Percentiles rank a stretch among this genome's conserved stretches.
These are phyloP conservation scores for Aspergillus felis DNA, from an alignment of 2,329 filamentous ascomycete species.

Conservation along the genomic window DNA sequence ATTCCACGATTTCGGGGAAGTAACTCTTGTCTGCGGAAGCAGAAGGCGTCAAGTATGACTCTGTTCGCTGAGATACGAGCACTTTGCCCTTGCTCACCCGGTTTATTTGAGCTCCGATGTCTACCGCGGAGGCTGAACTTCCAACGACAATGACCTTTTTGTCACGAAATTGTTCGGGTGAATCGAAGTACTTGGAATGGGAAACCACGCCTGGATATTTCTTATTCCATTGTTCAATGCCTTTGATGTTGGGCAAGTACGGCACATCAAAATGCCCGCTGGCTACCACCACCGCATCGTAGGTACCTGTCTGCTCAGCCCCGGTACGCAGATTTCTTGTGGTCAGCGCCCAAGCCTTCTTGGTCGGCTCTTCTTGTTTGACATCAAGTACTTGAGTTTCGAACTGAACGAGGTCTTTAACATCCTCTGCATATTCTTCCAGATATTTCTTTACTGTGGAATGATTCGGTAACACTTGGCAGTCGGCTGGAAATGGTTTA, in stretches of 20 bases:
- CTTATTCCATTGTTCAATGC: conserved; percentile 57
- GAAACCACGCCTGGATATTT: conserved; percentile 59
- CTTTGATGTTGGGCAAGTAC: conserved; percentile 60
- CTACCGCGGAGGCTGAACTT: conserved; percentile 77
- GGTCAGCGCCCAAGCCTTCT: conserved; percentile 58
- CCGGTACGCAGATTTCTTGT: conserved; percentile 50
- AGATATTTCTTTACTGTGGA: conserved; percentile 71
- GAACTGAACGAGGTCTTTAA: conserved; percentile 66
- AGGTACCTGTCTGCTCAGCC: conserved; percentile 45
- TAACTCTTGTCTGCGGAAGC: conserved; percentile 53
- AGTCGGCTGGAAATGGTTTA: conserved; percentile 58
- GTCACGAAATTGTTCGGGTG: conserved; percentile 56
- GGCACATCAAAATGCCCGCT: conserved; percentile 72
- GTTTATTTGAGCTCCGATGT: conserved; percentile 75
- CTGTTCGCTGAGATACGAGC: conserved; percentile 58
- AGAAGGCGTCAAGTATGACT: conserved; percentile 43
- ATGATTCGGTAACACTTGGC: conserved; percentile 71
- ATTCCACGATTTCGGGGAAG: conserved; percentile 51
- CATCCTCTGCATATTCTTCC: conserved; percentile 63
- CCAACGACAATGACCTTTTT: conserved; percentile 82
- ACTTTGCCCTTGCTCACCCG: conserved; percentile 57
- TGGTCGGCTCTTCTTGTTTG: conserved; percentile 32
- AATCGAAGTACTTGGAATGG: conserved; percentile 79
- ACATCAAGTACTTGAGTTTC: conserved; percentile 66
- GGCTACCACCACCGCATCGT: conserved; percentile 72